These are phyloP conservation scores for Balansia obtecta DNA, from an alignment of 2,329 filamentous ascomycete genomes.

Conservation along the genomic window DNA sequence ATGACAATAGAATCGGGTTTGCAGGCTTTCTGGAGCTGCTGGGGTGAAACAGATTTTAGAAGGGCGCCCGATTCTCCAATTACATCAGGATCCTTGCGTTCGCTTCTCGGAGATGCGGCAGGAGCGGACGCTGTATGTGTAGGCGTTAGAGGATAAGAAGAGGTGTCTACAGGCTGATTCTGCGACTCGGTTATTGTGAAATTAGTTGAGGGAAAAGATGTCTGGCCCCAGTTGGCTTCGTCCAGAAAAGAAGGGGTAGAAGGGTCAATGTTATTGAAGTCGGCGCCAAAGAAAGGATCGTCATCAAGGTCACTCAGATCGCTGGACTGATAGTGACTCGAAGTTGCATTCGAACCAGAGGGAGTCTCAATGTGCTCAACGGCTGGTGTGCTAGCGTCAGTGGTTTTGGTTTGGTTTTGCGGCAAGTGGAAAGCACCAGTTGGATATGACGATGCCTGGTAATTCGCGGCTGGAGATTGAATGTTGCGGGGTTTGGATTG, in stretches of 20 bases:
- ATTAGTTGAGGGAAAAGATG: slow-evolving; percentile 7
- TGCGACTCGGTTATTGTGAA: not conserved
- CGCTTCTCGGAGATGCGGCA: slow-evolving; percentile 28
- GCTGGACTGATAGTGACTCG: slow-evolving; percentile 37
- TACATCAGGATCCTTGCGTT: slow-evolving; percentile 16
- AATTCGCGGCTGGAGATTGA: slow-evolving; percentile 14
- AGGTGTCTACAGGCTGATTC: slow-evolving; percentile 12
- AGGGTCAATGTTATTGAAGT: slow-evolving; percentile 31
- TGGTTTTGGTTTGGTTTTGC: slow-evolving; percentile 19
- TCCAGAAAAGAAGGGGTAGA: slow-evolving; percentile 34
- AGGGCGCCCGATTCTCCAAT: slow-evolving; percentile 13
- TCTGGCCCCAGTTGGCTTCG: slow-evolving; percentile 16
- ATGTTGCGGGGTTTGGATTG: slow-evolving; percentile 22
- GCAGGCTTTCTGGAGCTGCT: slow-evolving; percentile 29
- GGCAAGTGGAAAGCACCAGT: slow-evolving; percentile 30
- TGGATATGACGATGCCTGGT: slow-evolving; percentile 19
- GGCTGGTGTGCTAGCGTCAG: slow-evolving; percentile 19
- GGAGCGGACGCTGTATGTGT: slow-evolving; percentile 37
- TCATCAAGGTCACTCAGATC: slow-evolving; percentile 34
- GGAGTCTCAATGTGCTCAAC: slow-evolving; percentile 30
- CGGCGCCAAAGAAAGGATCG: slow-evolving; percentile 38
- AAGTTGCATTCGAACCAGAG: slow-evolving; percentile 33
- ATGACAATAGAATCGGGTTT: slow-evolving; percentile 19
- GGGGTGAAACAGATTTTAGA: slow-evolving; percentile 27
- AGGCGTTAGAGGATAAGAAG: slow-evolving; percentile 36